Evolutionary conservation across 495 filamentous ascomycete species (phyloP).

Genomic region (Platismatia glauca): DNA sequence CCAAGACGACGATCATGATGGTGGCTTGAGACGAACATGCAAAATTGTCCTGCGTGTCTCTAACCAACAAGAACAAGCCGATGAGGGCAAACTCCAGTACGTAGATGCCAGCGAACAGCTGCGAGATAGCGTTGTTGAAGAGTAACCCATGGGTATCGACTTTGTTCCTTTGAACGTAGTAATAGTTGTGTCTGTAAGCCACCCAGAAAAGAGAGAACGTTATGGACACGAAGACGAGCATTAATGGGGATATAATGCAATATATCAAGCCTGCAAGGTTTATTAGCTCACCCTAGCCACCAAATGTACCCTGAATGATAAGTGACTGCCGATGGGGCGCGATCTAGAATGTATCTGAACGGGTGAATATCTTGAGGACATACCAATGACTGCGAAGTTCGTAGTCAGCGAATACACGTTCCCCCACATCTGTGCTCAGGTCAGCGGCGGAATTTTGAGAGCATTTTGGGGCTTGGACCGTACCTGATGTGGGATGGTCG

Average conservation of each 20-base stretch:
- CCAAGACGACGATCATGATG: constrained; percentile 73
- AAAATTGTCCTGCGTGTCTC: constrained; percentile 47
- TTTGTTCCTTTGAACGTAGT: constrained; percentile 85
- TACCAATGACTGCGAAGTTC: constrained; percentile 85
- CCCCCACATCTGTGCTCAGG: constrained; percentile 69
- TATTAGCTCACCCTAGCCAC: constrained; percentile 5
- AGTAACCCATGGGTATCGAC: constrained; percentile 89
- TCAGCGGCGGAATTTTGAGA: constrained; percentile 20
- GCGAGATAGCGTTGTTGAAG: constrained; percentile 89
- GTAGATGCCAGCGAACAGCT: constrained; percentile 89
- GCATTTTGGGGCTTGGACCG: neutral
- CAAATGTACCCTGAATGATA: neutral
- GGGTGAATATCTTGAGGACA: constrained; percentile 14
- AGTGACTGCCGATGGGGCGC: neutral
- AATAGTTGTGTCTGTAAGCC: constrained; percentile 88
- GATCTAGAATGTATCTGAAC: neutral
- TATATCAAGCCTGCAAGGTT: constrained; percentile 61
- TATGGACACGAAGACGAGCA: constrained; percentile 85
- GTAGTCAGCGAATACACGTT: constrained; percentile 92
- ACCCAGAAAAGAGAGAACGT: constrained; percentile 94
- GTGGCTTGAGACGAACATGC: constrained; percentile 74
- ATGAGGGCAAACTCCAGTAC: constrained; percentile 87
- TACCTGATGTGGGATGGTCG: constrained; percentile 26
- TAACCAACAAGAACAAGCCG: constrained; percentile 84
- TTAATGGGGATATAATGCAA: constrained; percentile 78